Percentiles rank a stretch among this genome's conserved stretches.
These are phyloP conservation scores for Metschnikowia picachoensis DNA, from an alignment of 805 yeast species.

Conservation along the genomic window DNA sequence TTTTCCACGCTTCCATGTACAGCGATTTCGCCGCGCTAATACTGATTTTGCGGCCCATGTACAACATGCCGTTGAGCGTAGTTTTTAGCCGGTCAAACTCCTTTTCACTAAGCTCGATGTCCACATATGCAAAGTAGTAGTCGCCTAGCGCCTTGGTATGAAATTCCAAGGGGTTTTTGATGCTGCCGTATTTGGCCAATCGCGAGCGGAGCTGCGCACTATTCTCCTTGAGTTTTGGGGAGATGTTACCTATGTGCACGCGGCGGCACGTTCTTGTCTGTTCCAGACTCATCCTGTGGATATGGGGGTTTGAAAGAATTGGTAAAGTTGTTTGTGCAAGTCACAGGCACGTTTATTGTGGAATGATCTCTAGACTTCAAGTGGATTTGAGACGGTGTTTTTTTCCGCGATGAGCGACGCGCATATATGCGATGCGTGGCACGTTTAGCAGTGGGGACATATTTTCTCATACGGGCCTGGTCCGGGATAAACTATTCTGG, in stretches of 20 bases:
- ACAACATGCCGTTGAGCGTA: conserved; percentile 66
- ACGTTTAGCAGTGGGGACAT: too few relatives aligned
- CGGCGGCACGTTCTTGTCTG: conserved; percentile 10
- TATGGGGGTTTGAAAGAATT: too few relatives aligned
- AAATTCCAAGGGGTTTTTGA: conserved; percentile 45
- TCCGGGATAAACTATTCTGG: too few relatives aligned
- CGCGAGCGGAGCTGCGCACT: conserved; percentile 49
- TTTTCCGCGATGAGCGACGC: too few relatives aligned
- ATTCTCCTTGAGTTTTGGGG: conserved; percentile 46
- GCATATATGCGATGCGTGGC: too few relatives aligned
- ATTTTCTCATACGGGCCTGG: too few relatives aligned
- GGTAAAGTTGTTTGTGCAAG: too few relatives aligned
- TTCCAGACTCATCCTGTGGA: background rate
- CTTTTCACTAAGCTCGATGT: conserved; percentile 48
- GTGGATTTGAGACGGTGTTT: too few relatives aligned
- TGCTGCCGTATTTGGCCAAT: conserved; percentile 58
- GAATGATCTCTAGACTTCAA: too few relatives aligned
- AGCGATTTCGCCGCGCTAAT: conserved; percentile 61
- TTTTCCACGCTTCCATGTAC: conserved; percentile 39
- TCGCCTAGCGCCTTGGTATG: conserved; percentile 54
- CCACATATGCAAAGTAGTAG: conserved; percentile 61
- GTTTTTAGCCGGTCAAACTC: conserved; percentile 48
- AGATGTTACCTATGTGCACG: conserved; percentile 67
- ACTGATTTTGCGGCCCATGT: conserved; percentile 65
- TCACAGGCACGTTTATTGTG: too few relatives aligned